These are phyloP conservation scores for Solanum hybrid DNA, from an alignment of 305 asterid species.

Conservation along the genomic window DNA sequence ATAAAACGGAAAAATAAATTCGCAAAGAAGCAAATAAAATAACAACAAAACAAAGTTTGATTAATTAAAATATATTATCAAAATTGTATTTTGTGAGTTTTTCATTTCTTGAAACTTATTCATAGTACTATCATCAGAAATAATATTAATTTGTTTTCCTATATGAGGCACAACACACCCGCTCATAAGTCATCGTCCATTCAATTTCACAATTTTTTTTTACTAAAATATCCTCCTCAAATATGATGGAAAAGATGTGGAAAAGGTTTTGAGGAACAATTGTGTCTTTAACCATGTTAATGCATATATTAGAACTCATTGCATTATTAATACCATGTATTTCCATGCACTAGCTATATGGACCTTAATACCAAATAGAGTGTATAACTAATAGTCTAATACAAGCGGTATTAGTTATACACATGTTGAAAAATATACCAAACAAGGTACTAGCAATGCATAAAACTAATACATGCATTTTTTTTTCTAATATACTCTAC, in stretches of 20 bases:
- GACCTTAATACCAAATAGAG: neutral
- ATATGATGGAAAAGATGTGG: neutral
- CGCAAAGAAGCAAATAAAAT: neutral
- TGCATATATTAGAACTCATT: neutral
- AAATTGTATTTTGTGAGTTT: neutral
- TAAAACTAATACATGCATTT: neutral
- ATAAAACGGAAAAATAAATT: too few species aligned
- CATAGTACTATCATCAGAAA: neutral
- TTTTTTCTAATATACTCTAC: neutral
- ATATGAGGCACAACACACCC: neutral
- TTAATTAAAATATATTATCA: too few species aligned
- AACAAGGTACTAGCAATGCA: neutral
- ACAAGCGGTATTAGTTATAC: neutral
- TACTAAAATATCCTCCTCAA: neutral
- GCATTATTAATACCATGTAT: neutral
- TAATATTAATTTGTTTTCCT: neutral
- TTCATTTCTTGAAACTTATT: neutral
- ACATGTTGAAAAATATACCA: neutral
- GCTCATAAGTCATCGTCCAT: neutral
- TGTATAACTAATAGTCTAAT: neutral
- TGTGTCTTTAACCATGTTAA: neutral
- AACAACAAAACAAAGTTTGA: neutral
- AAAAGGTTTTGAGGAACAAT: neutral
- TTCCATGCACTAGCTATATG: neutral
- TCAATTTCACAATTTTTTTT: too few species aligned